A percentile compares a stretch with the other conserved stretches of the same genome.
phyloP scores from a whole-genome alignment of 768 basidiomycete species.

The Lactifluus volemus region DNA sequence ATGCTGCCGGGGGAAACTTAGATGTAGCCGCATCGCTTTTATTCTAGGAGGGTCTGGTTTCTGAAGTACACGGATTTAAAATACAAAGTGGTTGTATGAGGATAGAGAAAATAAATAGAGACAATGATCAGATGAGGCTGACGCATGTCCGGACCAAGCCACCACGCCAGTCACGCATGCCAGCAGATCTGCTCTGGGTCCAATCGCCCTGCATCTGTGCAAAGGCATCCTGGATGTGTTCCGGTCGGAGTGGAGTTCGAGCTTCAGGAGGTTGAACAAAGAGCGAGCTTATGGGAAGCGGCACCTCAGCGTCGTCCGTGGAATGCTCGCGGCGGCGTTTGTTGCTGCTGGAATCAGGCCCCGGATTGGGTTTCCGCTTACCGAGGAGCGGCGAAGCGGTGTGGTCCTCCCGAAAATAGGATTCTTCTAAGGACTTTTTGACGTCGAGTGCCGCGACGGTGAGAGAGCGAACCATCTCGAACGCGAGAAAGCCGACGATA shows the following conservation, averaged over 20 bases:
- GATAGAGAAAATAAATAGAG: background rate
- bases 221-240: slow-evolving; percentile 90
- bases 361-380: slow-evolving; percentile 50
- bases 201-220: slow-evolving; percentile 83
- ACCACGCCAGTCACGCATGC: slow-evolving; percentile 85
- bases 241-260: slow-evolving; percentile 64
- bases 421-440: slow-evolving; percentile 70
- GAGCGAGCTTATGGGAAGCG: slow-evolving; percentile 59
- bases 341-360: slow-evolving; percentile 32
- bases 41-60: slow-evolving; percentile 38
- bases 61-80: slow-evolving; percentile 20
- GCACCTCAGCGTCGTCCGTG: slow-evolving; percentile 51
- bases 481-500: slow-evolving; percentile 93
- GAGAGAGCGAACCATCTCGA: slow-evolving; percentile 93
- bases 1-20: slow-evolving; percentile 77
- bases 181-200: slow-evolving; percentile 71
- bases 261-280: slow-evolving; percentile 81
- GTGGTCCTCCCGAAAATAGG: slow-evolving; percentile 57
- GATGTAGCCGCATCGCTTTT: slow-evolving; percentile 84
- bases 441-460: slow-evolving; percentile 83
- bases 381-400: slow-evolving; percentile 52
- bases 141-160: slow-evolving; percentile 73
- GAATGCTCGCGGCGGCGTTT: slow-evolving; percentile 47
- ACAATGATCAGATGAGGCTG: slow-evolving; percentile 52
- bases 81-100: slow-evolving; percentile 10